Percentiles rank a stretch among this genome's conserved stretches.
Conservation (phyloP, 495 filamentous ascomycete species). For the Sphaerosporella brunnea region DNA sequence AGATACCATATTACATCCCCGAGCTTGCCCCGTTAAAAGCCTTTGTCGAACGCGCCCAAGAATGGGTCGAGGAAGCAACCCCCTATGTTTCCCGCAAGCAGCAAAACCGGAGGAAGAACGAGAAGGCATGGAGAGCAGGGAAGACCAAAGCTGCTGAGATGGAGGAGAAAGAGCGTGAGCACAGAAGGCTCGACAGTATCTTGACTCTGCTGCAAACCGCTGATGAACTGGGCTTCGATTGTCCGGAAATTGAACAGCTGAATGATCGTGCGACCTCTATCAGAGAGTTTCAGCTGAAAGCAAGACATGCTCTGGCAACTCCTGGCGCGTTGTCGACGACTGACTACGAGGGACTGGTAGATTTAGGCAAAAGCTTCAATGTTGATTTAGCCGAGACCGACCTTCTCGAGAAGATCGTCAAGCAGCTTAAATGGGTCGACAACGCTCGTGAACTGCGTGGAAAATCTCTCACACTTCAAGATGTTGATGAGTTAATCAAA, state of each 20-base stretch:
- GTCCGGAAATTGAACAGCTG: conserved; percentile 73
- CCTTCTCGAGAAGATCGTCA: conserved; percentile 56
- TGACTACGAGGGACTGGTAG: conserved; percentile 76
- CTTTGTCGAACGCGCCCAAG: conserved; percentile 89
- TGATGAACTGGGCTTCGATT: conserved; percentile 82
- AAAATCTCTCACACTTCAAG: conserved; percentile 48
- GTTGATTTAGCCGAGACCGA: conserved; percentile 91
- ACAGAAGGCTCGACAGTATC: conserved; percentile 80
- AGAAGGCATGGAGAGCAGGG: conserved; percentile 68
- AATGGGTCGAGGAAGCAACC: conserved; percentile 94
- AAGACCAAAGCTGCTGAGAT: conserved; percentile 52
- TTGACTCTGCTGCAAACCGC: conserved; percentile 67
- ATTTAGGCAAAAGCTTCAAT: conserved; percentile 73
- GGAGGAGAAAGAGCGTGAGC: conserved; percentile 76
- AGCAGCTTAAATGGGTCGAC: conserved; percentile 79
- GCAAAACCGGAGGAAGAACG: conserved; percentile 93
- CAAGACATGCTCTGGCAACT: conserved; percentile 47
- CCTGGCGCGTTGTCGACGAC: conserved; percentile 42
- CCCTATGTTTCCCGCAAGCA: conserved; percentile 97
- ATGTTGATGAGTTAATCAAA: conserved; percentile 61
- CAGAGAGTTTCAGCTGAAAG: conserved; percentile 65
- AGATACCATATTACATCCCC: conserved; percentile 82
- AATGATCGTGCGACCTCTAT: conserved; percentile 79
- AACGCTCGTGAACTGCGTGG: conserved; percentile 47
- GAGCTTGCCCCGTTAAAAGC: conserved; percentile 64